Evolutionary conservation across 257 asterid genomes (phyloP).

Genomic region (Nicotiana undulata): DNA sequence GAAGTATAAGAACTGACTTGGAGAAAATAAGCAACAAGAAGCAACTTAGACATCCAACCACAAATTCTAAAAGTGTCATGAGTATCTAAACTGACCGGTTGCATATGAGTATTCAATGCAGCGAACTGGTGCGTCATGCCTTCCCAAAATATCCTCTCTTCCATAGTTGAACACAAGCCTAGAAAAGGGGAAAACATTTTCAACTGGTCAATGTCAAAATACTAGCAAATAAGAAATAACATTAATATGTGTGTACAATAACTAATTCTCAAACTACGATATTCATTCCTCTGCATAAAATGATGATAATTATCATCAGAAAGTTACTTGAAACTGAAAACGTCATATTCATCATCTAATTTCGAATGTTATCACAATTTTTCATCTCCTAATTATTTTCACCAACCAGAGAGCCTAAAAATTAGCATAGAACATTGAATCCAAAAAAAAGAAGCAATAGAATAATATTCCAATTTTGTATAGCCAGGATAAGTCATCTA

Average conservation of each 20-base stretch:
- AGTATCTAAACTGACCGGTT: slow-evolving; percentile 45
- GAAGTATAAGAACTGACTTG: background rate
- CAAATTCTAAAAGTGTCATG: background rate
- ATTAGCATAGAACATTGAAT: background rate
- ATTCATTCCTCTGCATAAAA: background rate
- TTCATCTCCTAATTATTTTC: background rate
- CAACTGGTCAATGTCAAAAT: background rate
- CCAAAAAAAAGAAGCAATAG: background rate
- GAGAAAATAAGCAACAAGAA: background rate
- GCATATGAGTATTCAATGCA: slow-evolving; percentile 75
- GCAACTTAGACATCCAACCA: background rate
- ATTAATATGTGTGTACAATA: background rate
- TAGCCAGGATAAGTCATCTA: background rate
- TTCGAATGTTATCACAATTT: background rate
- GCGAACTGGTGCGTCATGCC: slow-evolving; percentile 76
- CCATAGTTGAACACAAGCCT: slow-evolving; percentile 67
- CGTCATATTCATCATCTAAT: background rate
- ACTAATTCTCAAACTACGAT: background rate
- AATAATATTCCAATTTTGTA: background rate
- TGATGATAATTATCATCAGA: background rate
- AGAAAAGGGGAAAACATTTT: slow-evolving; percentile 11
- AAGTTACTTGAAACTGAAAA: background rate
- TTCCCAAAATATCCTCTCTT: slow-evolving; percentile 66
- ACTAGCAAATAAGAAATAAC: background rate
- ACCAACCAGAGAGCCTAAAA: background rate